phyloP scores from a whole-genome alignment of 1,284 basidiomycete genomes.

The Puccinia sorghi region DNA sequence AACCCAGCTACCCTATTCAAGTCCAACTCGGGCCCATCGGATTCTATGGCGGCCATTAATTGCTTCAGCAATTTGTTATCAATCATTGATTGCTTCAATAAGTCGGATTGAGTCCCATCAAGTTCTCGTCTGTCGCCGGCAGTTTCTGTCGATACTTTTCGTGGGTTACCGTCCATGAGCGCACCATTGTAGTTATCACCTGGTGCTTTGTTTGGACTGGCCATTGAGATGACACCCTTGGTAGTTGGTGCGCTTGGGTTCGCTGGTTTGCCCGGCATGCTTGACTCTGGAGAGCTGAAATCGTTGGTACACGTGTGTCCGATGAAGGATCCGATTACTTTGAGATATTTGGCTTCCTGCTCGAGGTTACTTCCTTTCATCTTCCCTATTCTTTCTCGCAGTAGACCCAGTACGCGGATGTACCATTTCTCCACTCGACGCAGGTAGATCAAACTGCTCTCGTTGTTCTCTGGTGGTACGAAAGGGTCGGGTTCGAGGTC shows the following conservation, averaged over 20 bases:
- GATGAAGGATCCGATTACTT: constrained; percentile 52
- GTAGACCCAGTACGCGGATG: constrained; percentile 70
- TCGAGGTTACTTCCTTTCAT: constrained; percentile 53
- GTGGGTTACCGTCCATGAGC: neutral
- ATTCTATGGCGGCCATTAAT: constrained; percentile 70
- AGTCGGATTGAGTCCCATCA: neutral
- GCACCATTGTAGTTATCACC: neutral
- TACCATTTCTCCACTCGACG: constrained; percentile 79
- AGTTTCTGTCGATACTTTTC: neutral
- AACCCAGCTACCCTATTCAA: constrained; percentile 50
- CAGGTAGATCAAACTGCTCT: constrained; percentile 65
- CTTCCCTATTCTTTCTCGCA: constrained; percentile 58
- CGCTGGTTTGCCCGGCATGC: neutral
- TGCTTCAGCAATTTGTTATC: constrained; percentile 60
- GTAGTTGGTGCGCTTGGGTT: neutral
- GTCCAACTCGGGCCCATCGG: constrained; percentile 63
- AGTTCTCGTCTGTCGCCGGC: neutral
- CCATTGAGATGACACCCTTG: neutral
- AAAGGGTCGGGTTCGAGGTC: constrained; percentile 61
- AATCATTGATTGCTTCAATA: constrained; percentile 17
- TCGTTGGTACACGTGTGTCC: constrained; percentile 49
- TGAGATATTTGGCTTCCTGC: constrained; percentile 53
- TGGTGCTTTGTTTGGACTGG: neutral
- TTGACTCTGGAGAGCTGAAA: constrained; percentile 30
- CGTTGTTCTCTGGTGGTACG: constrained; percentile 58